These are phyloP conservation scores for Euphorbia pulcherrima DNA, from an alignment of 345 rosid species.

Conservation along the genomic window DNA sequence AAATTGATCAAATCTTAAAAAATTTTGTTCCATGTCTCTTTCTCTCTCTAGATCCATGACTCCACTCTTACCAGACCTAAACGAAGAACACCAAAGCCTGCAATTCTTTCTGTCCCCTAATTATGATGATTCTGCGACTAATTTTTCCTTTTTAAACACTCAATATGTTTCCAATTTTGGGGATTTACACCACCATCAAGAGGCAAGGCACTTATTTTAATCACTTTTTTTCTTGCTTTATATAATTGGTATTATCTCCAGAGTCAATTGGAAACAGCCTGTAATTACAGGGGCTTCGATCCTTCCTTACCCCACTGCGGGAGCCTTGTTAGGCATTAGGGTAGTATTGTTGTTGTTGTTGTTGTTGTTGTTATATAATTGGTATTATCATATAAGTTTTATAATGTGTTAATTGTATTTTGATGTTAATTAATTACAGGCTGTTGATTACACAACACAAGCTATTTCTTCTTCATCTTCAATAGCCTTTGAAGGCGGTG, in stretches of 20 bases:
- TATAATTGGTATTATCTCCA: too few relatives aligned
- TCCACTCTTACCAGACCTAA: constrained; percentile 24
- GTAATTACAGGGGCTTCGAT: too few relatives aligned
- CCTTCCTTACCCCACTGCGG: too few relatives aligned
- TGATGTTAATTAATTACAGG: constrained; percentile 12
- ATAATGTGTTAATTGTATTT: neutral
- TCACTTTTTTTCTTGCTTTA: too few relatives aligned
- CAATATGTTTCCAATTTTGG: neutral
- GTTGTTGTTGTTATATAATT: neutral
- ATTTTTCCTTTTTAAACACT: neutral
- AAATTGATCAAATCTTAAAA: too few relatives aligned
- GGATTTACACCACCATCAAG: too few relatives aligned
- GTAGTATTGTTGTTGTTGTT: too few relatives aligned
- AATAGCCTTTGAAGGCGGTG: constrained; percentile 5
- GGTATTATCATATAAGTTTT: neutral
- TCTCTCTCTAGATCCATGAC: constrained; percentile 23
- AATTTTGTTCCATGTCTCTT: neutral
- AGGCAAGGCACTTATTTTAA: too few relatives aligned
- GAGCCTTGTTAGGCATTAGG: too few relatives aligned
- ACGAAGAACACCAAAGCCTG: constrained; percentile 31
- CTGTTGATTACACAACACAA: constrained; percentile 2
- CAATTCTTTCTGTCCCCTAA: constrained; percentile 32
- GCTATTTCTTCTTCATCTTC: constrained; percentile 4
- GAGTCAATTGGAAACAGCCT: too few relatives aligned
- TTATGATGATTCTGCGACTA: constrained; percentile 17